Conservation (phyloP, 2,329 filamentous ascomycete species). For the Byssochlamys sp. region DNA sequence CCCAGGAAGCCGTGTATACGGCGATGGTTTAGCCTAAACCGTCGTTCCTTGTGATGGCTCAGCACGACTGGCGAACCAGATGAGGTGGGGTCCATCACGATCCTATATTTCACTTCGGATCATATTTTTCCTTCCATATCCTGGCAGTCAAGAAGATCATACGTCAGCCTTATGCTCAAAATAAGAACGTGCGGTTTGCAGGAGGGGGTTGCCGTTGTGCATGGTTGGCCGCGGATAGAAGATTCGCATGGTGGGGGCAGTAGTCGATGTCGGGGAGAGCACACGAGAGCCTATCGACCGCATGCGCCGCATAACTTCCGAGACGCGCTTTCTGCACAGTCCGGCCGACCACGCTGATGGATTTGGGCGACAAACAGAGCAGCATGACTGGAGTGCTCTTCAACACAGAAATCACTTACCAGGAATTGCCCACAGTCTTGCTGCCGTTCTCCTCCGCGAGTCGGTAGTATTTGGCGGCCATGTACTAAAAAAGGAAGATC, state of each 20-base stretch:
- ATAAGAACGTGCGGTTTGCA: not conserved
- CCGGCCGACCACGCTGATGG: slow-evolving; percentile 9
- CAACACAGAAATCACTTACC: slow-evolving; percentile 52
- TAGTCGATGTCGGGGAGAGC: slow-evolving; percentile 9
- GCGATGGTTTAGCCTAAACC: not conserved
- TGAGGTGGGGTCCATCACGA: not conserved
- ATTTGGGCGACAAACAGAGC: slow-evolving; percentile 5
- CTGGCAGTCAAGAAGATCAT: slow-evolving; percentile 36
- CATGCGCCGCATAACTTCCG: slow-evolving; percentile 1
- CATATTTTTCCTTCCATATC: slow-evolving; percentile 99
- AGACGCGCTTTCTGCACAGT: slow-evolving; percentile 7
- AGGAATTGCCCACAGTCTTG: slow-evolving; percentile 87
- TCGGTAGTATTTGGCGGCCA: slow-evolving; percentile 80
- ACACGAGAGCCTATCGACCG: slow-evolving; percentile 14
- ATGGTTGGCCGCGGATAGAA: slow-evolving; percentile 8
- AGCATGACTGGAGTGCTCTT: slow-evolving; percentile 3
- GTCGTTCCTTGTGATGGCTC: not conserved
- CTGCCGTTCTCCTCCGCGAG: slow-evolving; percentile 79
- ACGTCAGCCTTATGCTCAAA: slow-evolving; percentile 13
- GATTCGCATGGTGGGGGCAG: not conserved
- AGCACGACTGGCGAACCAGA: not conserved
- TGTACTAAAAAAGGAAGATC: slow-evolving; percentile 18
- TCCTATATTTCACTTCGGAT: slow-evolving; percentile 34
- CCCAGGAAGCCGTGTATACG: not conserved
- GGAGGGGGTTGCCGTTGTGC: slow-evolving; percentile 7